Conservation (phyloP, 1,284 basidiomycete genomes). For the Pyrrhoderma lamaoense region DNA sequence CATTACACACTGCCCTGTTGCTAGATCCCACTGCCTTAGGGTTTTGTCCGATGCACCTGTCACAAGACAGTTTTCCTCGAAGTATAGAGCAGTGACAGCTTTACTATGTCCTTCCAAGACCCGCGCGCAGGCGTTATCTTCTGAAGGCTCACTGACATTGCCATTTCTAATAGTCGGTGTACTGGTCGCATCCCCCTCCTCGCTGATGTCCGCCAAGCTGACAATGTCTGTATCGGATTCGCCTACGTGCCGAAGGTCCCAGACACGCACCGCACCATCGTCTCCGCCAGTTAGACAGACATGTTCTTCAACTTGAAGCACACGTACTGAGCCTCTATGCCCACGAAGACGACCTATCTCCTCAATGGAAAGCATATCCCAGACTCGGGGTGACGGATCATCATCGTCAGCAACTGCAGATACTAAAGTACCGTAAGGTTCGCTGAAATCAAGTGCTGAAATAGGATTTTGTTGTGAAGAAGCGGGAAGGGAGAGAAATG, state of each 20-base stretch:
- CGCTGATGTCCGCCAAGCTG: constrained; percentile 45
- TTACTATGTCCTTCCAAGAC: constrained; percentile 89
- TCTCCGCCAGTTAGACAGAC: constrained; percentile 87
- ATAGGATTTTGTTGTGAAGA: constrained; percentile 67
- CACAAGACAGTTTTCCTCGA: constrained; percentile 91
- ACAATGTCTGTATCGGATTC: constrained; percentile 51
- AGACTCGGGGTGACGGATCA: constrained; percentile 73
- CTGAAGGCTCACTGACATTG: constrained; percentile 17
- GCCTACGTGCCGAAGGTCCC: constrained; percentile 81
- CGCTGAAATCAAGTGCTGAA: constrained; percentile 89
- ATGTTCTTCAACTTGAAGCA: constrained; percentile 93
- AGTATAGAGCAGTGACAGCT: constrained; percentile 88
- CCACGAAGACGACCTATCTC: constrained; percentile 50
- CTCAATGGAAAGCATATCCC: constrained; percentile 79
- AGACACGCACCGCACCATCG: constrained; percentile 79
- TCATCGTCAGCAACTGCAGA: constrained; percentile 66
- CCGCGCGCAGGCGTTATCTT: constrained; percentile 55
- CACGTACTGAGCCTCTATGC: constrained; percentile 45
- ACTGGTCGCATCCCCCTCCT: constrained; percentile 46
- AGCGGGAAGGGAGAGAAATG: constrained; percentile 76
- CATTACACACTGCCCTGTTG: constrained; percentile 95
- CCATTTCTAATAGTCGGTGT: constrained; percentile 29
- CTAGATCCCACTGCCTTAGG: constrained; percentile 95
- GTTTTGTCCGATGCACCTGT: constrained; percentile 99
- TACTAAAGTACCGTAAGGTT: constrained; percentile 93